Evolutionary conservation across 2,329 filamentous ascomycete genomes (phyloP), one percentile per base, ranked within the genome.

Genomic region (Blastomyces gilchristii): DNA sequence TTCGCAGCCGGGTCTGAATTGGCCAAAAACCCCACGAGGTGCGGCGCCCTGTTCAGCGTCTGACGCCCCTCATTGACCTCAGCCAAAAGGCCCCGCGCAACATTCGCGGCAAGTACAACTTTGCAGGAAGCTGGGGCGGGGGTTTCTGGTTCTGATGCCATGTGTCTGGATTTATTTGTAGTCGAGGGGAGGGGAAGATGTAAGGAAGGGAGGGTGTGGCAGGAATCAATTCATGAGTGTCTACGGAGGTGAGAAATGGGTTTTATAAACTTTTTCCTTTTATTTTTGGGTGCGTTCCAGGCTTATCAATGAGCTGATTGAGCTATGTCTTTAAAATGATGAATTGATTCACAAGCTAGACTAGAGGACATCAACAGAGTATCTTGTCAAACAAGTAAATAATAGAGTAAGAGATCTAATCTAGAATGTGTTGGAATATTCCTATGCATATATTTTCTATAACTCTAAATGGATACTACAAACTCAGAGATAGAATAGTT

Each of bases 1-100:
- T 89, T 82, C 41, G 93, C 93, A 49, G 91, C 90, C 39, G 92
- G 91, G 77, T 99, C 94, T 68, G 84, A 84, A 77, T 96, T 97
- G 68, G 93, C 91, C 63, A 99, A 82, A 77, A 97, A 96, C 64
- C 93, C 94, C 54, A 93, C 89, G 61, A 99, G 83, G 65, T 89
- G 87, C 43, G 94, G 92, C 73, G 86, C 80, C 68, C 83, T 85
- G 71, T 87, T 82, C 58, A 96, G 80, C 67, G 86, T 87, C 71
- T 84, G 83, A 65, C 96, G 80, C 7, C 88, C 89, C 64, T 89
- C 84, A 68, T 85, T 82, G 65, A 96, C 90, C 79, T 97, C 92
- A 34, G 80, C 79, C 61, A 96, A 82, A 60, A 97, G 82, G 62
- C 82, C 82, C 79, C 91, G 94, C 68, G 92, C 91, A 71, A 99